Base-by-base conservation (phyloP, 441 rosid species). In the Kokia cookei region DNA sequence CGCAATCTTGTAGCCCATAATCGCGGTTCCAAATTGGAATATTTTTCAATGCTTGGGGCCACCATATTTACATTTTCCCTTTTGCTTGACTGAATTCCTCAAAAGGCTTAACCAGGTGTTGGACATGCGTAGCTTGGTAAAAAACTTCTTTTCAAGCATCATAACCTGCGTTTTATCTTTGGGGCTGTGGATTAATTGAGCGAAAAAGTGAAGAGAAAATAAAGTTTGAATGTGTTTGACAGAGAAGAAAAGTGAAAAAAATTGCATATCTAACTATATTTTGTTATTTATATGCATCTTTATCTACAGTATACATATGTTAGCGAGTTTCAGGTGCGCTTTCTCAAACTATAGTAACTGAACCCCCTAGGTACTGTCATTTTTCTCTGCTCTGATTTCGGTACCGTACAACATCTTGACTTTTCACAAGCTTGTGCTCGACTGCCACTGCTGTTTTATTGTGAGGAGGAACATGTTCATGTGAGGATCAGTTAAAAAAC, bases 311-410 rank as follows among this genome's bases (percentile, higher is more conserved):
- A 32, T 53, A 60, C 65, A 60, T 60, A 60, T 3, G 8, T 50
- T 50, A 27, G 60, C 27, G 59, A 50, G 47, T 43, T 71, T 58
- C 51, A 40, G 40, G 4, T 45, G 65, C 63, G 66, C 79, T 72
- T 40, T 42, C 76, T 17, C 73, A 65, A 73, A 77, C 82, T 51
- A 65, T 73, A 75, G 24, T 53, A 53, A 69, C 62, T 35, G 45
- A 42, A 42, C 12, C 45, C 26, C 62, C 73, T 17, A 69, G 47
- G 17, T 17, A 68, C 15, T 10, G 29, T 35, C 11, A 35, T 53
- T 54, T 32, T 32, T 12, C 62, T 14, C 35, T 29, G 24, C 11
- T 53, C 42, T 12, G 12, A 13, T 61, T 8, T 40, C 43, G 43
- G 8, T 14, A 8, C 69, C 43, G 59, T 76, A 63, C 71, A 63